Evolutionary conservation across 2,329 filamentous ascomycete species (phyloP), one percentile per base, ranked within the genome.

Genomic region (Cercospora sp.): DNA sequence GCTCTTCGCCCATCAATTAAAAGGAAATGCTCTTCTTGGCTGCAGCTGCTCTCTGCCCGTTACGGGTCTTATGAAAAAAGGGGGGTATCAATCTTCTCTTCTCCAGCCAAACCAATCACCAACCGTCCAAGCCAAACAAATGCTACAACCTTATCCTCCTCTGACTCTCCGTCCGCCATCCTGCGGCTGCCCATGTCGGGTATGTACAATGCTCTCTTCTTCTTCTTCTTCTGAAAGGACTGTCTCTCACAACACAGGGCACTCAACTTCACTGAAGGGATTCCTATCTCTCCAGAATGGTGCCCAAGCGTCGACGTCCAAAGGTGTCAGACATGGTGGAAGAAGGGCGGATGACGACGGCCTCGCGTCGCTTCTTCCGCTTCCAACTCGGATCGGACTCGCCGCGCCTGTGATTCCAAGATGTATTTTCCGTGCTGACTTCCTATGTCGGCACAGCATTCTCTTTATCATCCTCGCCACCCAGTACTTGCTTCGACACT

Each of bases 361-460:
- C 62, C 18, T 64, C 62, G 23, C 62, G 28, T n/a, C 62, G 30
- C 20, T 51, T 64, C 62, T 58, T 51, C 20, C 45, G 45, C 31
- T 58, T 64, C 62, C 62, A 64, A 58, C 48, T 64, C 51, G 57
- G 23, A 20, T 64, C 62, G 26, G 62, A 64, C 20, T 36, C 48
- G 28, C 62, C 51, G 28, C 62, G 62, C 20, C 13, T 64, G 31
- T 64, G 62, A 58, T 64, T 57, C 62, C 28, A 58, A 57, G 51
- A 64, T n/a, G 31, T 26, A n/a, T 28, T 45, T 13, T 36, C 62
- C 28, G 18, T 26, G 20, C 62, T 33, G 30, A 48, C 60, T 45
- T 68, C 66, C 66, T 68, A 68, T 8, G 62, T 63, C 62, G 66
- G 66, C 26, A 65, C 58, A n/a, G 66, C 63, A 31, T 65, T 68